Base-by-base conservation (phyloP, 2,329 filamentous ascomycete species). In the Lasiodiplodia theobromae region DNA sequence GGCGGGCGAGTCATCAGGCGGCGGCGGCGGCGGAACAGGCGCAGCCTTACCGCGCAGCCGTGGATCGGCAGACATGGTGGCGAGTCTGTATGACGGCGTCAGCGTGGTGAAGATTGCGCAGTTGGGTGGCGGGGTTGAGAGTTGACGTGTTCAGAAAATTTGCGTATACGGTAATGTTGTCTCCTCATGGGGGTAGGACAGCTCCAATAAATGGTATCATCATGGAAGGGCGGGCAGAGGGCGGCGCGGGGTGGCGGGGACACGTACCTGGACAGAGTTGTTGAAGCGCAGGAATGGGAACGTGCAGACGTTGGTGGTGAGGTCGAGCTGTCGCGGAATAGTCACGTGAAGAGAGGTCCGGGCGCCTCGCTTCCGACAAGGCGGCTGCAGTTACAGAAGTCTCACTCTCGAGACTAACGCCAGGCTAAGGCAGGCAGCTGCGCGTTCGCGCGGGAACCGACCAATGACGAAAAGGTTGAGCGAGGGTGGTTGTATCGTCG, bases 191-290 rank as follows among this genome's bases (percentile, higher is more conserved):
- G 78, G 79, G 83, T 87, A 87, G 89, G 90, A 92, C 89, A 92
- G 90, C 90, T 92, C 90, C 90, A 92, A 92, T 92, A 91, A 77
- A 77, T 77, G 75, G 74, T 75, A 77, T 89, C 87, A 89, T 89
- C 88, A 87, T 82, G 52, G 14, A 53, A 54, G 38, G 51, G 44
- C 54, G 69, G 57, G 56, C 38, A 23, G 65, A 25, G 52, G 57
- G 67, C 57, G 52, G 60, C 66, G 70, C 49, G 65, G 18, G 38
- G 53, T 34, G 25, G 56, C 16, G 38, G 52, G 21, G 66, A n/a
- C 31, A 63, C 66, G 18, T 68, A 68, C 66, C 47, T 68, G 23
- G 18, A 28, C 12, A 54, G 38, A 28, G 54, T 21, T 51, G 34
- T 31, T 28, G 52, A 47, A 38, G 64, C 38, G 51, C 21, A 53